Conservation (phyloP, 2,329 filamentous ascomycete species). For the Fusarium dimerum region DNA sequence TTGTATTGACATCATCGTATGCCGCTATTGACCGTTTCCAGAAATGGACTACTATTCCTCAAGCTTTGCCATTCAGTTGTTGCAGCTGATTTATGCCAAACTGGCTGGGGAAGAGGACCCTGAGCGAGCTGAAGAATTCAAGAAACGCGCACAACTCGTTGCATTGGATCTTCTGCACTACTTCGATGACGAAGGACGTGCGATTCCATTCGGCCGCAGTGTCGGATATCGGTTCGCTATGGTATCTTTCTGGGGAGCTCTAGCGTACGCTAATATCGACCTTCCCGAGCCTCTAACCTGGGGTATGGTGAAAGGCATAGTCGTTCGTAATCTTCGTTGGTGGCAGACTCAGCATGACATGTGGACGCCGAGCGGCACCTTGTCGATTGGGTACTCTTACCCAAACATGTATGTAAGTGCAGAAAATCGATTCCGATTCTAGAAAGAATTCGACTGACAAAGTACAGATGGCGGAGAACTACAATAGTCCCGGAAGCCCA, state of each 20-base stretch:
- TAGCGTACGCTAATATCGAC: slow-evolving; percentile 75
- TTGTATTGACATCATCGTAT: neutral
- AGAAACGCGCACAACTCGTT: slow-evolving; percentile 63
- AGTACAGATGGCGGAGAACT: slow-evolving; percentile 71
- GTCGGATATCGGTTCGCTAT: slow-evolving; percentile 84
- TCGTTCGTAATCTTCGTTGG: slow-evolving; percentile 74
- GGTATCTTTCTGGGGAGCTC: slow-evolving; percentile 79
- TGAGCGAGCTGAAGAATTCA: slow-evolving; percentile 67
- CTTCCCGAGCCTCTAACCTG: slow-evolving; percentile 71
- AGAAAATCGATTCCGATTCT: neutral
- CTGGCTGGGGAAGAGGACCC: slow-evolving; percentile 68
- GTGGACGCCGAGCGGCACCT: slow-evolving; percentile 72
- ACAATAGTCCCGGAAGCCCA: slow-evolving; percentile 73
- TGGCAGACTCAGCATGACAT: slow-evolving; percentile 77
- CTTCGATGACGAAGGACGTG: slow-evolving; percentile 69
- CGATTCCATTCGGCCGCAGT: slow-evolving; percentile 76
- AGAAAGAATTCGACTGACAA: slow-evolving; percentile 15
- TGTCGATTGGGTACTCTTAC: slow-evolving; percentile 76
- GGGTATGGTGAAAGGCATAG: slow-evolving; percentile 77
- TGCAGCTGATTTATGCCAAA: slow-evolving; percentile 76
- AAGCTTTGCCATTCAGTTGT: slow-evolving; percentile 78
- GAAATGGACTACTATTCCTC: slow-evolving; percentile 86
- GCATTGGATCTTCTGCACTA: slow-evolving; percentile 75
- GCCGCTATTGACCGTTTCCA: slow-evolving; percentile 24
- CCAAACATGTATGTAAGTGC: slow-evolving; percentile 68